Evolutionary conservation across 2,329 filamentous ascomycete genomes (phyloP).

Genomic region (Plectosphaerella cucumerina): DNA sequence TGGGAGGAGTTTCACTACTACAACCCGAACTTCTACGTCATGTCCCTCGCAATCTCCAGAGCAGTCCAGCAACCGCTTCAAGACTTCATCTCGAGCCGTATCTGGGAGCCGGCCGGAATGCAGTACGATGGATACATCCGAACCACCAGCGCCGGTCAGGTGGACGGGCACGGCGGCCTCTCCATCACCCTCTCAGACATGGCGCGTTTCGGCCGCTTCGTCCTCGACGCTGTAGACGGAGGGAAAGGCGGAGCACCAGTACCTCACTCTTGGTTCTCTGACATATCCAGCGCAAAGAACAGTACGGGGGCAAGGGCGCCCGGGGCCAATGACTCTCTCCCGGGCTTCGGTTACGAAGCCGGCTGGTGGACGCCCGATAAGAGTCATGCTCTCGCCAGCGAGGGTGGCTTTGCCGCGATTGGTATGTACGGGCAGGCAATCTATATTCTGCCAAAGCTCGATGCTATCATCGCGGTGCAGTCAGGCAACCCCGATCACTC

Average conservation of each 20-base stretch:
- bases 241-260: not conserved
- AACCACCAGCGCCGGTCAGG: not conserved
- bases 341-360: not conserved
- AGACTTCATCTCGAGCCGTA: not conserved
- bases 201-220: not conserved
- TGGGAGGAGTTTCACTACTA: slow-evolving; percentile 2
- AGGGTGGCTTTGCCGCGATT: not conserved
- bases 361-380: not conserved
- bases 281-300: not conserved
- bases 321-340: not conserved
- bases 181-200: slow-evolving; percentile 1
- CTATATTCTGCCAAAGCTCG: not conserved
- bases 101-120: slow-evolving; percentile 1
- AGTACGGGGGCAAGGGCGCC: not conserved
- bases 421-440: not conserved
- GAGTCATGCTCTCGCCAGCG: not conserved
- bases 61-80: not conserved
- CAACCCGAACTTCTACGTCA: not conserved
- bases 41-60: not conserved
- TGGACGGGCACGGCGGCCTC: not conserved
- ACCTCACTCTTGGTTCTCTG: not conserved
- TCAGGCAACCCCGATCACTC: not conserved
- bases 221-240: not conserved
- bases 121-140: not conserved
- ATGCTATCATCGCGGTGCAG: not conserved